Evolutionary conservation across 2,329 filamentous ascomycete genomes (phyloP).

Genomic region (Xylaria multiplex): DNA sequence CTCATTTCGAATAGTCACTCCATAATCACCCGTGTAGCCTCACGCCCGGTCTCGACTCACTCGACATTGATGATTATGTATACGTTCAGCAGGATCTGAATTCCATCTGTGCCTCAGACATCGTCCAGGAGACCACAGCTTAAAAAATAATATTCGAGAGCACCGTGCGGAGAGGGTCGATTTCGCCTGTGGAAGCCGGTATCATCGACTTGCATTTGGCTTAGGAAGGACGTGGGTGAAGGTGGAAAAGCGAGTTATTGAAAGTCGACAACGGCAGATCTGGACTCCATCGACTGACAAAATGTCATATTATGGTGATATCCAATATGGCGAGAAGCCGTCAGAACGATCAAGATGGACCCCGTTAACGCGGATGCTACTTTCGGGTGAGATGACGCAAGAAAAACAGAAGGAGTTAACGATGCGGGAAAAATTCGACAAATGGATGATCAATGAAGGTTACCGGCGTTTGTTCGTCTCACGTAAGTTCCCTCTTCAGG

Average conservation of each 20-base stretch:
- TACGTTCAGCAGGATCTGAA: conserved; percentile 68
- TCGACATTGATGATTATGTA: conserved; percentile 47
- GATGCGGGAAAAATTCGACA: conserved; percentile 77
- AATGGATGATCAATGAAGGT: conserved; percentile 91
- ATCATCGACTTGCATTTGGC: conserved; percentile 28
- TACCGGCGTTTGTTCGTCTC: conserved; percentile 77
- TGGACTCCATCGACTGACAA: conserved; percentile 42
- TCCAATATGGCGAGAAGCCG: conserved; percentile 55
- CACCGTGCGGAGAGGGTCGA: conserved; percentile 20
- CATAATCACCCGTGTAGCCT: conserved; percentile 19
- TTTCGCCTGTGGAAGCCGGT: conserved; percentile 36
- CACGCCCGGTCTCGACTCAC: conserved; percentile 10
- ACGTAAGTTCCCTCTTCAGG: conserved; percentile 31
- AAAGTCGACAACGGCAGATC: conserved; percentile 29
- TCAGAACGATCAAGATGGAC: conserved; percentile 84
- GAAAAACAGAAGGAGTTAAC: conserved; percentile 76
- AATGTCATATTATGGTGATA: conserved; percentile 51
- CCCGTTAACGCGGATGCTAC: conserved; percentile 81
- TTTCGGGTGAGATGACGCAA: conserved; percentile 83
- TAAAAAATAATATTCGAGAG: conserved; percentile 37
- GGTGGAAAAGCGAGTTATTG: conserved; percentile 28
- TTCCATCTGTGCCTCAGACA: conserved; percentile 45
- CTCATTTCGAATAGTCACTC: conserved; percentile 33
- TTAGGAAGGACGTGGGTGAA: conserved; percentile 34
- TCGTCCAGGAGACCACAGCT: conserved; percentile 37